These are phyloP conservation scores for Apodospora peruviana DNA, from an alignment of 495 filamentous ascomycete genomes.

Conservation along the genomic window DNA sequence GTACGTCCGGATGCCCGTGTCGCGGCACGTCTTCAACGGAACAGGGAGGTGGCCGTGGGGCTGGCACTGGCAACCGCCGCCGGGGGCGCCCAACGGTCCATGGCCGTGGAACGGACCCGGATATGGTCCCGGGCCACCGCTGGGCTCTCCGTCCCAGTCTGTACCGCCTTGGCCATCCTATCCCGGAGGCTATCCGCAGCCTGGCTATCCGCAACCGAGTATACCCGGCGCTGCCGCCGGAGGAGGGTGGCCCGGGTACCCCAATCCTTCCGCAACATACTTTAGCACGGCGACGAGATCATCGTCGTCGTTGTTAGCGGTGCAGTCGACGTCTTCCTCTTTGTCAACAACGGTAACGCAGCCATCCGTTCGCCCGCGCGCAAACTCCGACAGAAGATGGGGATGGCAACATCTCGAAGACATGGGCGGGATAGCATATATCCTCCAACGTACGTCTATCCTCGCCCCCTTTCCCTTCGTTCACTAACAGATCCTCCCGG, in stretches of 20 bases:
- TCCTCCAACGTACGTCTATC: constrained; percentile 30
- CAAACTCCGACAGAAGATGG: constrained; percentile 10
- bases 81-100: constrained; percentile 2
- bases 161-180: not conserved
- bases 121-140: not conserved
- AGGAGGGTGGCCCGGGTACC: not conserved
- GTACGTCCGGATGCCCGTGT: constrained; percentile 23
- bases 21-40: constrained; percentile 21
- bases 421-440: constrained; percentile 34
- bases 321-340: not conserved
- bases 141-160: not conserved
- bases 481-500: not conserved
- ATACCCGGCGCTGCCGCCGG: no score
- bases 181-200: not conserved
- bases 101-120: not conserved
- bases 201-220: not conserved
- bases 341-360: not conserved
- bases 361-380: not conserved
- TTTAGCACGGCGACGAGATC: not conserved
- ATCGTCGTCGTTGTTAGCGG: not conserved
- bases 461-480: not conserved
- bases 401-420: constrained; percentile 27
- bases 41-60: constrained; percentile 17
- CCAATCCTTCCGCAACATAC: not conserved
- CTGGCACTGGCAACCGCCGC: constrained; percentile 14